Evolutionary conservation across 345 rosid species (phyloP).

Genomic region (Populus simonii): DNA sequence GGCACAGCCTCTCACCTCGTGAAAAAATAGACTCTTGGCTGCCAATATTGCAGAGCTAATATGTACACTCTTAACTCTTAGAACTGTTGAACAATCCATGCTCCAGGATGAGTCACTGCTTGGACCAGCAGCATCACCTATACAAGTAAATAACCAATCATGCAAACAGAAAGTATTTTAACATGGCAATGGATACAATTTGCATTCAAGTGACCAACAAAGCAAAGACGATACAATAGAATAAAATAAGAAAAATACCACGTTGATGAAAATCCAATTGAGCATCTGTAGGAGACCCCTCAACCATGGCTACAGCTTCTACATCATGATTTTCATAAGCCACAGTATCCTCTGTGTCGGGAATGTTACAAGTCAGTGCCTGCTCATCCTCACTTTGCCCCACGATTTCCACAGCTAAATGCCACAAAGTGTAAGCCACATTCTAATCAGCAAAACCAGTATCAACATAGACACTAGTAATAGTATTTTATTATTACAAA

Average conservation of each 20-base stretch:
- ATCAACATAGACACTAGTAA: neutral
- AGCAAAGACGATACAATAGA: neutral
- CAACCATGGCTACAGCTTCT: conserved; percentile 54
- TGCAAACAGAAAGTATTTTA: neutral
- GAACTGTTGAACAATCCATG: conserved; percentile 37
- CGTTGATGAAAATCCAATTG: conserved; percentile 20
- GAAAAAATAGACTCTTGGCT: conserved; percentile 73
- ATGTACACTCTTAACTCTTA: conserved; percentile 55
- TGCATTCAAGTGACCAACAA: neutral
- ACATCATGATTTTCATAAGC: conserved; percentile 56
- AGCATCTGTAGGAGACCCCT: conserved; percentile 45
- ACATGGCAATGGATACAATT: neutral
- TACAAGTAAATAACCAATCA: conserved; percentile 6
- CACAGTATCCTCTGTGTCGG: conserved; percentile 52
- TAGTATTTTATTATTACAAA: neutral
- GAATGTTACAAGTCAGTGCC: conserved; percentile 44
- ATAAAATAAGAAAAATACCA: conserved; percentile 23
- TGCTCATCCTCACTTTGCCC: conserved; percentile 46
- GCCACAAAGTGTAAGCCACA: neutral
- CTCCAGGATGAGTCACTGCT: conserved; percentile 35
- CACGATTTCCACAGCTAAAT: conserved; percentile 36
- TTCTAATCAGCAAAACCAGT: neutral
- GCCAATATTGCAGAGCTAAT: conserved; percentile 79
- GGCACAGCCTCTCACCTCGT: conserved; percentile 43
- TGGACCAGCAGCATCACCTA: conserved; percentile 39